A percentile compares a stretch with the other conserved stretches of the same genome.
These are phyloP conservation scores for Lentinula novae-zelandiae DNA, from an alignment of 1,284 basidiomycete species.

Conservation along the genomic window DNA sequence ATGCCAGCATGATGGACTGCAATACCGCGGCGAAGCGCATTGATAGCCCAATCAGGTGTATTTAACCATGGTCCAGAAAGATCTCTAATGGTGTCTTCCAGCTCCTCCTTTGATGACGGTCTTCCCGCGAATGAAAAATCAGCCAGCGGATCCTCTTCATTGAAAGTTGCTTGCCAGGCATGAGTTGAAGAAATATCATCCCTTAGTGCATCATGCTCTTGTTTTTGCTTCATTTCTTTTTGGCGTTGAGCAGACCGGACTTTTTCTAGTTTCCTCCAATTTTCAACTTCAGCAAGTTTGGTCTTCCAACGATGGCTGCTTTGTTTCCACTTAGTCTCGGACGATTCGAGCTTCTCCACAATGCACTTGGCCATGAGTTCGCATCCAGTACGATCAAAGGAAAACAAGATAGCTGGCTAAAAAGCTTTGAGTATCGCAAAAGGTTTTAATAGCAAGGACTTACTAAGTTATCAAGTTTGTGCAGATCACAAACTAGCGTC, in stretches of 20 bases:
- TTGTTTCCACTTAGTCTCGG: slow-evolving; percentile 49
- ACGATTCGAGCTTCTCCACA: slow-evolving; percentile 28
- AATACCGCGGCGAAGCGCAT: slow-evolving; percentile 54
- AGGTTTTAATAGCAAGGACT: slow-evolving; percentile 21
- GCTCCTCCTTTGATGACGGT: slow-evolving; percentile 40
- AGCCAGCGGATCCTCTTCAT: slow-evolving; percentile 39
- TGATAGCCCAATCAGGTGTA: slow-evolving; percentile 39
- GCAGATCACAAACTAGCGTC: slow-evolving; percentile 44
- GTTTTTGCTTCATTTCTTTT: slow-evolving; percentile 35
- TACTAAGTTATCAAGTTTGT: slow-evolving; percentile 48
- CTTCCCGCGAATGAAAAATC: slow-evolving; percentile 57
- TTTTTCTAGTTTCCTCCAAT: slow-evolving; percentile 43
- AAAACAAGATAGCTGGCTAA: slow-evolving; percentile 67
- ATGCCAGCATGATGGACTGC: slow-evolving; percentile 70
- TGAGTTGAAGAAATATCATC: slow-evolving; percentile 8
- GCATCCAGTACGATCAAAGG: slow-evolving; percentile 57
- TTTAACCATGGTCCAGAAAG: slow-evolving; percentile 31
- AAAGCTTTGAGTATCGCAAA: neutral
- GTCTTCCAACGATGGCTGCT: slow-evolving; percentile 44
- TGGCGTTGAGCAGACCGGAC: slow-evolving; percentile 39
- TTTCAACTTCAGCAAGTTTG: slow-evolving; percentile 50
- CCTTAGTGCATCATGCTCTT: slow-evolving; percentile 30
- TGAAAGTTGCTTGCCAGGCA: slow-evolving; percentile 2
- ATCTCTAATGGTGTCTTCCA: slow-evolving; percentile 44
- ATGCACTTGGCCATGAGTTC: slow-evolving; percentile 48